Conservation (phyloP, 352 stramenopile genomes). For the Phytopythium helicoides region DNA sequence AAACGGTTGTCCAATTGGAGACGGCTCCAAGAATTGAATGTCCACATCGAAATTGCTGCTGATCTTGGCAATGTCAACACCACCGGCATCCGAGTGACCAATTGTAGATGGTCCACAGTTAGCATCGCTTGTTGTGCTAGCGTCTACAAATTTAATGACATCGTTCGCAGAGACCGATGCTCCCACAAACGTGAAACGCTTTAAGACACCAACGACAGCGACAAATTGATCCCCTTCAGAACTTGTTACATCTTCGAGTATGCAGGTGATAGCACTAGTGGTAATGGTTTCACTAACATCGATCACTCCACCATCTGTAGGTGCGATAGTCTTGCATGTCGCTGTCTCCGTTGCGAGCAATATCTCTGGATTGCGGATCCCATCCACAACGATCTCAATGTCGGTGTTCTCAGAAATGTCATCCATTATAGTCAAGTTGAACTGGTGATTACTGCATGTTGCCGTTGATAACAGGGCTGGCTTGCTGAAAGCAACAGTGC, state of each 20-base stretch:
- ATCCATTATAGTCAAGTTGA: constrained; percentile 37
- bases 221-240: constrained; percentile 36
- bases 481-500: constrained; percentile 26
- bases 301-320: constrained; percentile 38
- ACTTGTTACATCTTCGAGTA: constrained; percentile 35
- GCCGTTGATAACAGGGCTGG: constrained; percentile 24
- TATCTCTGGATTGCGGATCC: constrained; percentile 42
- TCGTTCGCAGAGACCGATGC: constrained; percentile 32
- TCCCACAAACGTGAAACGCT: constrained; percentile 50
- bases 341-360: constrained; percentile 30
- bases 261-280: constrained; percentile 34
- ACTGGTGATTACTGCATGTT: constrained; percentile 27
- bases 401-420: constrained; percentile 29
- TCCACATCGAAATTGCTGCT: constrained; percentile 15
- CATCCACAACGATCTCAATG: constrained; percentile 33
- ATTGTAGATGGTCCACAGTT: constrained; percentile 42
- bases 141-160: constrained; percentile 64
- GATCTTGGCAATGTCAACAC: constrained; percentile 30
- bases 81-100: constrained; percentile 50
- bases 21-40: constrained; percentile 48
- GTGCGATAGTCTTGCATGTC: constrained; percentile 22
- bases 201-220: constrained; percentile 44
- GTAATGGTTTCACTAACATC: constrained; percentile 31
- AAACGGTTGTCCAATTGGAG: constrained; percentile 32
- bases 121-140: constrained; percentile 43